Evolutionary conservation across 2,329 filamentous ascomycete genomes (phyloP), one percentile per base, ranked within the genome.

Genomic region (Fusarium dimerum): DNA sequence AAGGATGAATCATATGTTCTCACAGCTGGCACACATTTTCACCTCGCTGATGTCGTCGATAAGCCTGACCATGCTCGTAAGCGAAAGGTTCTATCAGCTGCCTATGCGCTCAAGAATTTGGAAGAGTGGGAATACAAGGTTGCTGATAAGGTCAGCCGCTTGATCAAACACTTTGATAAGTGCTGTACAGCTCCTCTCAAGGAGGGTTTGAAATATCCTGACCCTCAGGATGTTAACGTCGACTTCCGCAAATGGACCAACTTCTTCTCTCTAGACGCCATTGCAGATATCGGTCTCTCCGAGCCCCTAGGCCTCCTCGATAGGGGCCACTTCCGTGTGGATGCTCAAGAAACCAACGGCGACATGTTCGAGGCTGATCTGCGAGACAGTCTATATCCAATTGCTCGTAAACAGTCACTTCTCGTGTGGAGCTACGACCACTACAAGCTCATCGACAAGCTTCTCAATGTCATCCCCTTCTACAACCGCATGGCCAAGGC

Each of bases 81-180:
- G 65, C 73, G 79, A 39, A 77, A 78, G 57, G 70, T 80, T 4
- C 60, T 83, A 2, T 76, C 77, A 1, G 73, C 73, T 1, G 78
- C 79, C 2, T 82, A 81, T 52, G 78, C 79, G 0, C 62, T 80
- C 45, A 79, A 79, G 64, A 81, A 81, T 57, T 73, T 82, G 2
- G 78, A 81, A 57, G 70, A 68, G 2, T 82, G 80, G 79, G 79
- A 82, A 57, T 73, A 76, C 68, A 82, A 81, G 61, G 78, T 82
- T 4, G 76, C 76, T 16, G 78, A 82, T 59, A 82, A 81, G 65
- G 71, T 73, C 1, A 62, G 71, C 6, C 69, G 75, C 26, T 65
- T 80, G 46, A 70, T 80, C 45, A 67, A 63, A 11, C 71, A 76
- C 40, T 72, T 78, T 43, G 78, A 82, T 58, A 60, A 62, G 29